Percentiles rank a stretch among this genome's conserved stretches.
phyloP scores from a whole-genome alignment of 164 flowering plant genomes.

The Vitis vinifera region DNA sequence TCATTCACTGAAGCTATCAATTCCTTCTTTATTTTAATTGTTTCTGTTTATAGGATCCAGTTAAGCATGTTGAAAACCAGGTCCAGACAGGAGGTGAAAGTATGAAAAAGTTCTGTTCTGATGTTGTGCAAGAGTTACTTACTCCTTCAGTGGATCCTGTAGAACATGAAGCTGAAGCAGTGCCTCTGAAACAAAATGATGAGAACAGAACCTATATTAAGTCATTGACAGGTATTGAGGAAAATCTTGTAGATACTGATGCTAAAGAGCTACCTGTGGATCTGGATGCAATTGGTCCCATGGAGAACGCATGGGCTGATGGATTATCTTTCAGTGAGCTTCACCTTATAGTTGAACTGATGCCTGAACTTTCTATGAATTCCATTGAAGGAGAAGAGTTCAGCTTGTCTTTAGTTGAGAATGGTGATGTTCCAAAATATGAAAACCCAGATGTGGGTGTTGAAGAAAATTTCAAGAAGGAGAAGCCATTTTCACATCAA shows the following conservation, averaged over 20 bases:
- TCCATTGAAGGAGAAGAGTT: background rate
- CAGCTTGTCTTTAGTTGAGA: background rate
- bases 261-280: background rate
- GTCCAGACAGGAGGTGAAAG: constrained; percentile 30
- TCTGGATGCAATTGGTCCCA: background rate
- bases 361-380: background rate
- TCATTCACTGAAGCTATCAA: background rate
- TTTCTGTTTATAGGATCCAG: constrained; percentile 26
- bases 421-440: background rate
- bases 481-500: constrained; percentile 10
- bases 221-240: constrained; percentile 7
- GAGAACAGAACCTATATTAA: constrained; percentile 1
- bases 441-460: background rate
- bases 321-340: background rate
- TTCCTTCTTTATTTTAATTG: background rate
- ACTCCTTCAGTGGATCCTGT: constrained; percentile 22
- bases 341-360: constrained; percentile 5
- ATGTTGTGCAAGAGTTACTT: constrained; percentile 34
- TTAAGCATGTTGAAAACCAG: constrained; percentile 39
- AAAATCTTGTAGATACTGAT: constrained; percentile 2
- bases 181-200: constrained; percentile 8
- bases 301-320: background rate
- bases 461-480: constrained; percentile 18
- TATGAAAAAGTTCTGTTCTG: constrained; percentile 32
- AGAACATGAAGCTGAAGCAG: constrained; percentile 17